Percentiles rank a stretch among this genome's conserved stretches.
These are phyloP conservation scores for Stellera chamaejasme DNA, from an alignment of 345 rosid species.

Conservation along the genomic window DNA sequence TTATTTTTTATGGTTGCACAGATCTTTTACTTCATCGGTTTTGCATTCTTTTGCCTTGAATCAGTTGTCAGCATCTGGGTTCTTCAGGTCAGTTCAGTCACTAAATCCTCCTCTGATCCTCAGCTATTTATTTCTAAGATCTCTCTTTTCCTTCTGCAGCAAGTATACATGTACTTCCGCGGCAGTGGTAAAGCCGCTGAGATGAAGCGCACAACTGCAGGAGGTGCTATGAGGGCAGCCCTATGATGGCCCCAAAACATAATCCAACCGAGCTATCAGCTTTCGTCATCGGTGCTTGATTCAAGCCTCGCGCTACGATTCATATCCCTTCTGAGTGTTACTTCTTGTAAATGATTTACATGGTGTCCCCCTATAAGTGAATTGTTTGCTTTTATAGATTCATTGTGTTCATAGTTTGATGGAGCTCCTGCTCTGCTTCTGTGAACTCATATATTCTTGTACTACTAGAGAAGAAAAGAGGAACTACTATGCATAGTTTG, in stretches of 20 bases:
- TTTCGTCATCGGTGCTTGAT: conserved; percentile 6
- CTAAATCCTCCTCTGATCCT: not conserved
- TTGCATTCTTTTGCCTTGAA: conserved; percentile 67
- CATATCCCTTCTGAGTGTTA: not conserved
- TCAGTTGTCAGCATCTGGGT: conserved; percentile 90
- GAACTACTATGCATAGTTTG: too few species aligned
- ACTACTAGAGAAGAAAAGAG: too few species aligned
- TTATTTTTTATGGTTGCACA: conserved; percentile 7
- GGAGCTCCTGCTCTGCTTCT: too few species aligned
- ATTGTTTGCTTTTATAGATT: too few species aligned
- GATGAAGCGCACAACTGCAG: conserved; percentile 45
- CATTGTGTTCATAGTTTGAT: too few species aligned
- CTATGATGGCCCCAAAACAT: conserved; percentile 20
- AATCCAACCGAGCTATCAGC: not conserved
- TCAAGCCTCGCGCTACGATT: conserved; percentile 9
- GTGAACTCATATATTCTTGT: too few species aligned
- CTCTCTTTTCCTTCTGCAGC: conserved; percentile 28
- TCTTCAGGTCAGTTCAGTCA: conserved; percentile 53
- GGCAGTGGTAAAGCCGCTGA: conserved; percentile 70
- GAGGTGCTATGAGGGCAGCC: conserved; percentile 67
- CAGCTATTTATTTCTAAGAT: not conserved
- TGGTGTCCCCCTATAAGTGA: too few species aligned
- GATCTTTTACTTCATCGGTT: conserved; percentile 94
- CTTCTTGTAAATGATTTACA: conserved; percentile 3
- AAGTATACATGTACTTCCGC: conserved; percentile 77